Percentiles rank a stretch among this genome's conserved stretches.
These are phyloP conservation scores for Fusarium anguioides DNA, from an alignment of 2,329 filamentous ascomycete species.

Conservation along the genomic window DNA sequence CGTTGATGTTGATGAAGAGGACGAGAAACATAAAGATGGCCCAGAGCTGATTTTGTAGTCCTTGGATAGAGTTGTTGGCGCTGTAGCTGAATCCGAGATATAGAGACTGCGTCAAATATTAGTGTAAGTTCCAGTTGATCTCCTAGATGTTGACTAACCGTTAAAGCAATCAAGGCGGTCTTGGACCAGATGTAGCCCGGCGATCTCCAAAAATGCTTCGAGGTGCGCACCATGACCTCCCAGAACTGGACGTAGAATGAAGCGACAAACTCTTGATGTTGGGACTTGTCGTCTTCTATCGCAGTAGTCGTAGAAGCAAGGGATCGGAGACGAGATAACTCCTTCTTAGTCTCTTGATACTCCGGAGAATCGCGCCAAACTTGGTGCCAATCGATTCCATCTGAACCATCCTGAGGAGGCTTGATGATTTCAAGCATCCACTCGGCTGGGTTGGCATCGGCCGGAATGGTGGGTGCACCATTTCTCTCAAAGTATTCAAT, in stretches of 20 bases:
- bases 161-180: constrained; percentile 47
- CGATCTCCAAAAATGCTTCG: constrained; percentile 47
- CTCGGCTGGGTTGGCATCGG: constrained; percentile 72
- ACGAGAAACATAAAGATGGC: constrained; percentile 74
- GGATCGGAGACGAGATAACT: constrained; percentile 16
- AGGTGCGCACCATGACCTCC: constrained; percentile 50
- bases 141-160: constrained; percentile 17
- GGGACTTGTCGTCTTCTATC: constrained; percentile 2
- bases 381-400: constrained; percentile 60
- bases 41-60: constrained; percentile 75
- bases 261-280: constrained; percentile 47
- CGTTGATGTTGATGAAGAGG: constrained; percentile 68
- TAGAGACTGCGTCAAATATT: constrained; percentile 48
- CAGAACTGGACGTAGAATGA: constrained; percentile 46
- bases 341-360: constrained; percentile 38
- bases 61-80: constrained; percentile 63
- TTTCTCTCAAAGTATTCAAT: constrained; percentile 70
- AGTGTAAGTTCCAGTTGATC: background rate
- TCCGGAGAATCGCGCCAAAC: constrained; percentile 54
- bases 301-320: background rate
- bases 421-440: constrained; percentile 66
- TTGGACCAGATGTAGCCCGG: constrained; percentile 72
- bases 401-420: constrained; percentile 40
- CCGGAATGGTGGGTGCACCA: constrained; percentile 64
- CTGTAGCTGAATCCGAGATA: constrained; percentile 76